Conservation (phyloP, 2,329 filamentous ascomycete genomes). For the Podosphaera leucotricha region DNA sequence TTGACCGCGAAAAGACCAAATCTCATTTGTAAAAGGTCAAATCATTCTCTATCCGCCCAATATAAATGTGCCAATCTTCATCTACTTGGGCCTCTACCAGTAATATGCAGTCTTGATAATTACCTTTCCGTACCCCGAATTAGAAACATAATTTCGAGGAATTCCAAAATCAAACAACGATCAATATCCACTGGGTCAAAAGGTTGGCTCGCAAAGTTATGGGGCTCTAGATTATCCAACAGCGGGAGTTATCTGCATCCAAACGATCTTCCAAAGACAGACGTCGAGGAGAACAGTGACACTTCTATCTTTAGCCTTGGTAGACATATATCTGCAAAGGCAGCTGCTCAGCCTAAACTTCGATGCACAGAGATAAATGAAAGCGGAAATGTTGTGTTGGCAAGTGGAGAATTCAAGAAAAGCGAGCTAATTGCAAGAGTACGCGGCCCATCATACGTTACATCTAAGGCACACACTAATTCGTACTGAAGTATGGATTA, state of each 20-base stretch:
- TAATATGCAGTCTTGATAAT: neutral
- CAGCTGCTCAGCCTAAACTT: conserved; percentile 61
- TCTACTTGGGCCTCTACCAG: neutral
- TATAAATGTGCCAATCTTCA: neutral
- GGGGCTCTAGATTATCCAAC: conserved; percentile 6
- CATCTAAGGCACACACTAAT: neutral
- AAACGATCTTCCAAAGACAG: conserved; percentile 32
- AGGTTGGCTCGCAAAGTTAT: conserved; percentile 11
- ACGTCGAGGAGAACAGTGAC: conserved; percentile 31
- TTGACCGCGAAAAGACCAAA: neutral
- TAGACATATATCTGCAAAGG: conserved; percentile 48
- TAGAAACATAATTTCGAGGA: neutral
- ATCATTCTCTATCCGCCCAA: neutral
- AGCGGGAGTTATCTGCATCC: conserved; percentile 22
- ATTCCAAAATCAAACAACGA: conserved; percentile 5
- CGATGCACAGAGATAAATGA: conserved; percentile 91
- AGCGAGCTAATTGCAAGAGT: conserved; percentile 90
- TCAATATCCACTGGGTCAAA: conserved; percentile 6
- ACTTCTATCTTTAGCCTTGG: conserved; percentile 44
- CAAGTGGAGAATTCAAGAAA: conserved; percentile 94
- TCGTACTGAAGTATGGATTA: conserved; percentile 47
- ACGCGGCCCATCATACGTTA: conserved; percentile 4
- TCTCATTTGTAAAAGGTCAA: neutral
- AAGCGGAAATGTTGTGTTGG: conserved; percentile 71
- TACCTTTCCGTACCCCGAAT: neutral